A percentile compares a stretch with the other conserved stretches of the same genome.
These are phyloP conservation scores for Cadophora gregata DNA, from an alignment of 2,329 filamentous ascomycete genomes.

Conservation along the genomic window DNA sequence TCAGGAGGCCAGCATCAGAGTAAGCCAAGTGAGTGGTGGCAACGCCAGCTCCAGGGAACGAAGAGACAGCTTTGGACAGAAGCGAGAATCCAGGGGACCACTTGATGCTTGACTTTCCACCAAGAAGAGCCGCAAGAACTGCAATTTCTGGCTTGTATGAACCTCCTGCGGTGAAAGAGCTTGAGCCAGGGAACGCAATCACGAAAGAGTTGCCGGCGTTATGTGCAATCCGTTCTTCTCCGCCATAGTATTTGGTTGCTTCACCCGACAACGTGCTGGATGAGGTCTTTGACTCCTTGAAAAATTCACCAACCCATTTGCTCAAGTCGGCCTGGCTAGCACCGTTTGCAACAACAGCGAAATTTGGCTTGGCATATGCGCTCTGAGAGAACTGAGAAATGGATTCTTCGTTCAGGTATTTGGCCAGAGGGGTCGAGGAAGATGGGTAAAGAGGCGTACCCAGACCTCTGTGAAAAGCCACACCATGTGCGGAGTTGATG, in stretches of 20 bases:
- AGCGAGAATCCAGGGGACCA: constrained; percentile 94
- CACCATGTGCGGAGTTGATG: constrained; percentile 81
- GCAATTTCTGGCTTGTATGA: constrained; percentile 89
- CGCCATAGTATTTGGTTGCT: constrained; percentile 88
- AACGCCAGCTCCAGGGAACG: constrained; percentile 69
- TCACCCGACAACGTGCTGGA: constrained; percentile 60
- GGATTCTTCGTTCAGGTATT: constrained; percentile 79
- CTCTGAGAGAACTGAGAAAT: constrained; percentile 77
- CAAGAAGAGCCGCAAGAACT: constrained; percentile 87
- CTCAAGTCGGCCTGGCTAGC: constrained; percentile 75
- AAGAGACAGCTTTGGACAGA: constrained; percentile 77
- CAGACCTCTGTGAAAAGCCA: constrained; percentile 93
- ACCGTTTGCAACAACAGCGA: constrained; percentile 90
- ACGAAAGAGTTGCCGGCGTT: constrained; percentile 81
- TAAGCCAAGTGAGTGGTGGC: constrained; percentile 82
- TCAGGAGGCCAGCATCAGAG: constrained; percentile 91
- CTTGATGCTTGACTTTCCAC: constrained; percentile 90
- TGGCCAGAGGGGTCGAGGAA: constrained; percentile 71
- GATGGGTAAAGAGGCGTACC: constrained; percentile 79
- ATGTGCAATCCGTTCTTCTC: constrained; percentile 88
- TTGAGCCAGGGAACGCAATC: constrained; percentile 90
- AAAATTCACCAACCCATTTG: constrained; percentile 95
- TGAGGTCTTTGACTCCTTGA: constrained; percentile 70
- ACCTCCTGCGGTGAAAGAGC: constrained; percentile 68
- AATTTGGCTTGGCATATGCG: constrained; percentile 88